Conservation (phyloP, 352 stramenopile species). For the Globisporangium camurandrum region DNA sequence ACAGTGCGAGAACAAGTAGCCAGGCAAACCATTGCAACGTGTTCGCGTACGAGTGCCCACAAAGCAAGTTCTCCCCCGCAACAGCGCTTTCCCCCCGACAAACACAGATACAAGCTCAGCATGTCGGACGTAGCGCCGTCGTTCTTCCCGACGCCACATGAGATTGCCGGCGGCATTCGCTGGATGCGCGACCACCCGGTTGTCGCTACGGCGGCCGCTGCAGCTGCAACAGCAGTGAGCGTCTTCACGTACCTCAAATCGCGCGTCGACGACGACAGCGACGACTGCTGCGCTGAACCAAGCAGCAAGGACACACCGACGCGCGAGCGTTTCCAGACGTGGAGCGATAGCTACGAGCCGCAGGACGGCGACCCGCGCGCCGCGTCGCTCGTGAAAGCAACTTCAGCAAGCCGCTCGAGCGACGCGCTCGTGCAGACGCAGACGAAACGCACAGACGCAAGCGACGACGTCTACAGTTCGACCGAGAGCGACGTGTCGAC, state of each 20-base stretch:
- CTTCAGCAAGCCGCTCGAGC: not conserved
- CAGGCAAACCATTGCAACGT: too few species aligned
- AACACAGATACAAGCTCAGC: not conserved
- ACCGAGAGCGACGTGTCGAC: conserved; percentile 63
- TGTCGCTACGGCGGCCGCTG: conserved; percentile 54
- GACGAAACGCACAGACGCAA: conserved; percentile 10
- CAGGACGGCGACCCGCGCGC: not conserved
- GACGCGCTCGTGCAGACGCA: conserved; percentile 10
- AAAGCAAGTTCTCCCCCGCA: too few species aligned
- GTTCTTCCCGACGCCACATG: conserved; percentile 74
- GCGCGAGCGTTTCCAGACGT: conserved; percentile 21
- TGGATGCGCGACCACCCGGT: conserved; percentile 72
- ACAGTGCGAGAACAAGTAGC: not conserved
- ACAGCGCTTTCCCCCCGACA: too few species aligned
- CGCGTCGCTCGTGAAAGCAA: not conserved
- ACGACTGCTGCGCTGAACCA: conserved; percentile 1
- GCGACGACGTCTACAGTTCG: conserved; percentile 54
- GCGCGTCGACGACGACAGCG: conserved; percentile 15
- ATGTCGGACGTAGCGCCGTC: conserved; percentile 63
- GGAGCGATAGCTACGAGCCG: conserved; percentile 18
- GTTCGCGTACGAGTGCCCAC: too few species aligned
- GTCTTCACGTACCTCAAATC: conserved; percentile 57
- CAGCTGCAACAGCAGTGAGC: conserved; percentile 59
- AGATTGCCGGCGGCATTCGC: conserved; percentile 66
- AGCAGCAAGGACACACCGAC: conserved; percentile 3